A percentile compares a stretch with the other conserved stretches of the same genome.
Conservation (phyloP, 2,329 filamentous ascomycete species). For the Cadophora luteo-olivacea region DNA sequence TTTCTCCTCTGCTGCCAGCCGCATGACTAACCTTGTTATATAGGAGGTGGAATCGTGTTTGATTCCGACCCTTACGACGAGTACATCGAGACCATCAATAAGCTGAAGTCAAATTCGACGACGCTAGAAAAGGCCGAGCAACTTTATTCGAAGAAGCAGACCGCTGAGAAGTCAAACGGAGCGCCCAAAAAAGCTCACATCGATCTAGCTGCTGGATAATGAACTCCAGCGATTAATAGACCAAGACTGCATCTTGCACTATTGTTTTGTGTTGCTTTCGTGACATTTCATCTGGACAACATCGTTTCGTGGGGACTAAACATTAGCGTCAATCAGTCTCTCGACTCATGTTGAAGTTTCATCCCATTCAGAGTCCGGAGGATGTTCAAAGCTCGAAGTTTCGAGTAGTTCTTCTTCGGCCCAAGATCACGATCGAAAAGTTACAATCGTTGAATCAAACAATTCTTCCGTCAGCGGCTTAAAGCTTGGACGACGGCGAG, state of each 20-base stretch:
- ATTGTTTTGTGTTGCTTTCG: neutral
- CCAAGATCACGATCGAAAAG: conserved; percentile 6
- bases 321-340: neutral
- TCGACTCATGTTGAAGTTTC: conserved; percentile 1
- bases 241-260: neutral
- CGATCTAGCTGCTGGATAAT: conserved; percentile 36
- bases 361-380: conserved; percentile 1
- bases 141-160: conserved; percentile 42
- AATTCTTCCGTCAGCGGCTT: conserved; percentile 3
- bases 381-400: conserved; percentile 16
- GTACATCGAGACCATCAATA: conserved; percentile 97
- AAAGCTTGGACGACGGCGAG: conserved; percentile 9
- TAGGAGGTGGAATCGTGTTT: conserved; percentile 88
- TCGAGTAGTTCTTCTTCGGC: neutral
- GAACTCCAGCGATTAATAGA: neutral
- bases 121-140: conserved; percentile 87
- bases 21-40: conserved; percentile 9
- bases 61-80: conserved; percentile 92
- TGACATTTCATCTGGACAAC: neutral
- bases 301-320: neutral
- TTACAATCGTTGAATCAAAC: neutral
- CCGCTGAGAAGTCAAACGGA: conserved; percentile 22
- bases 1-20: neutral
- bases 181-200: conserved; percentile 31
- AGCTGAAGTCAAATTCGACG: conserved; percentile 87